phyloP scores from a whole-genome alignment of 108 stramenopile species.

The Asterionellopsis glacialis region DNA sequence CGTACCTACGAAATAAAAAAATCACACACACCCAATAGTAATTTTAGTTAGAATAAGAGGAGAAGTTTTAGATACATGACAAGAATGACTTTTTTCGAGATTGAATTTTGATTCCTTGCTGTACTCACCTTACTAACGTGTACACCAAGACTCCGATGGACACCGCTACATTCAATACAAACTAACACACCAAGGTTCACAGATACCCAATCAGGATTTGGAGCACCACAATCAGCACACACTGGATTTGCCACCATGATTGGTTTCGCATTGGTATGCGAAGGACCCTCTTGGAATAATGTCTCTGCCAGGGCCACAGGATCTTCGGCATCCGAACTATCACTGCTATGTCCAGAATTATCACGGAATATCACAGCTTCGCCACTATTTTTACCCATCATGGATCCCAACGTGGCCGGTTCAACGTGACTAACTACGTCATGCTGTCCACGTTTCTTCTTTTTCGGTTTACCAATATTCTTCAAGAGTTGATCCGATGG shows the following conservation, averaged over 20 bases:
- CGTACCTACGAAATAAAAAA: conserved; percentile 10
- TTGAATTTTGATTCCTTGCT: too few relatives aligned
- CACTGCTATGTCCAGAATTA: not conserved
- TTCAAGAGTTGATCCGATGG: conserved; percentile 25
- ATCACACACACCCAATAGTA: too few relatives aligned
- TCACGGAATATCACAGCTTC: conserved; percentile 3
- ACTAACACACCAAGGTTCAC: conserved; percentile 85
- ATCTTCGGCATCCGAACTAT: not conserved
- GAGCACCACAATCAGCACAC: conserved; percentile 81
- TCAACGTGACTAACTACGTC: not conserved
- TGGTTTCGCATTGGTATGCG: not conserved
- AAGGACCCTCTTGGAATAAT: conserved; percentile 25
- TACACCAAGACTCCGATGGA: conserved; percentile 95
- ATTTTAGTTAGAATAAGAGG: too few relatives aligned
- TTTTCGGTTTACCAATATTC: not conserved
- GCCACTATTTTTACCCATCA: not conserved
- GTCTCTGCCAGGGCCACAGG: conserved; percentile 12
- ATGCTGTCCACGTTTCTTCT: conserved; percentile 1
- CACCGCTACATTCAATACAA: conserved; percentile 97
- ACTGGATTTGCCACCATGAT: conserved; percentile 60
- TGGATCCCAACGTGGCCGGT: not conserved
- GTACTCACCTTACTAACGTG: conserved; percentile 92
- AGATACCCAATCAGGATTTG: conserved; percentile 82
- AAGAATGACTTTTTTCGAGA: too few relatives aligned
- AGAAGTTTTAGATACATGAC: too few relatives aligned